These are phyloP conservation scores for Metschnikowia vanudenii DNA, from an alignment of 805 yeast species.

Conservation along the genomic window DNA sequence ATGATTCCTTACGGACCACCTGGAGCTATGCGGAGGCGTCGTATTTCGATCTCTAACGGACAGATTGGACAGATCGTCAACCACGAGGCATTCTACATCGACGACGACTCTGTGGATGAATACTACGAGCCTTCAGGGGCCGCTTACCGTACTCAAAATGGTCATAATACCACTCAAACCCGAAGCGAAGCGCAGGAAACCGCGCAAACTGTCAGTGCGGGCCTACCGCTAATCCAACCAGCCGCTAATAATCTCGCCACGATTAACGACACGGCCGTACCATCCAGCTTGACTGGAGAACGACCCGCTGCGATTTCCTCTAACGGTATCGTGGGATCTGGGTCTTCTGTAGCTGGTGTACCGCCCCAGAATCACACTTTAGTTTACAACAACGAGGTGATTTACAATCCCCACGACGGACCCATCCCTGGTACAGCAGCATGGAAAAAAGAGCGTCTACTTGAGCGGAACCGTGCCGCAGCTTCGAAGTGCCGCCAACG, in stretches of 20 bases:
- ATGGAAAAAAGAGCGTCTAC: constrained; percentile 64
- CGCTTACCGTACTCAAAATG: background rate
- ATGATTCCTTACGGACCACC: constrained; percentile 37
- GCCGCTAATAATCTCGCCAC: constrained; percentile 7
- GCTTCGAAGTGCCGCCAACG: constrained; percentile 68
- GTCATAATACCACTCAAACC: background rate
- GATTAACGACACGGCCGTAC: constrained; percentile 3
- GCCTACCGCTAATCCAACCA: constrained; percentile 6
- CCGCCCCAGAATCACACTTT: constrained; percentile 51
- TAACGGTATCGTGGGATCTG: no score
- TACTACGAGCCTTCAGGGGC: constrained; percentile 8
- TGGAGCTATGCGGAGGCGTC: constrained; percentile 47
- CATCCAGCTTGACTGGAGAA: background rate
- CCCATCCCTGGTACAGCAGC: constrained; percentile 63
- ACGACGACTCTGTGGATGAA: constrained; percentile 27
- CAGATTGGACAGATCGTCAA: constrained; percentile 73
- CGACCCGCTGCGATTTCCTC: no score
- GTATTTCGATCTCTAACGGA: constrained; percentile 82
- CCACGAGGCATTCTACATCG: constrained; percentile 40
- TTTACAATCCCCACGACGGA: constrained; percentile 51
- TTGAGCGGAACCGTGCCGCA: constrained; percentile 65
- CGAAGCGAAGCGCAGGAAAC: background rate
- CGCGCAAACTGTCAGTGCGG: background rate
- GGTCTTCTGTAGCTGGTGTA: constrained; percentile 33
- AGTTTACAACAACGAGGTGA: constrained; percentile 55